Evolutionary conservation across 768 basidiomycete species (phyloP).

Genomic region (Botryobasidium botryosum): DNA sequence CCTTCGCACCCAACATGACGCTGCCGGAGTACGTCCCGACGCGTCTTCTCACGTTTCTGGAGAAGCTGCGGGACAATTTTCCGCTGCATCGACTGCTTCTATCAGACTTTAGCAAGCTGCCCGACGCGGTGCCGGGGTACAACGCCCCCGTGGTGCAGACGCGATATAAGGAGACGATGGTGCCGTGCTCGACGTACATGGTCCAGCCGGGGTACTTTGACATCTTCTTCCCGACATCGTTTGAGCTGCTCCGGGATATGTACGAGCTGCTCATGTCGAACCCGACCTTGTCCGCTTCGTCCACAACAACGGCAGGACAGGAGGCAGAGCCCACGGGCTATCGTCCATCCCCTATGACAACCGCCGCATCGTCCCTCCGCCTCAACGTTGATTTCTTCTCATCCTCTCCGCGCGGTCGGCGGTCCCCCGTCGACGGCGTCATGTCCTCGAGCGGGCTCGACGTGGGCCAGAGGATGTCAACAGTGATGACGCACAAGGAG

Average conservation of each 20-base stretch:
- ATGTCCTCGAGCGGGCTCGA: conserved; percentile 52
- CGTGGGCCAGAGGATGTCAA: conserved; percentile 63
- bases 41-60: conserved; percentile 68
- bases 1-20: conserved; percentile 83
- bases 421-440: conserved; percentile 52
- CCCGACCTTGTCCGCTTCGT: conserved; percentile 19
- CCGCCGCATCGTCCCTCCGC: conserved; percentile 31
- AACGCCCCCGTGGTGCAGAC: conserved; percentile 94
- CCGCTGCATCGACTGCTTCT: conserved; percentile 88
- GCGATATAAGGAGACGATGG: conserved; percentile 62
- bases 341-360: conserved; percentile 36
- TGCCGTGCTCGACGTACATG: conserved; percentile 78
- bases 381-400: conserved; percentile 56
- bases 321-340: conserved; percentile 16
- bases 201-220: conserved; percentile 96
- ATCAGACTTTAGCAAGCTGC: conserved; percentile 79
- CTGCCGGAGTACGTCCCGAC: conserved; percentile 85
- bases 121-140: conserved; percentile 63
- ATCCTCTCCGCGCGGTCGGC: conserved; percentile 35
- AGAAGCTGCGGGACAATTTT: conserved; percentile 65
- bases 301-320: conserved; percentile 16
- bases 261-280: conserved; percentile 69
- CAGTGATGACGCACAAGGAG: conserved; percentile 74
- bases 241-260: conserved; percentile 70
- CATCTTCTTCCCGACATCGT: conserved; percentile 95